phyloP scores from a whole-genome alignment of 2,329 filamentous ascomycete genomes.

The Cercospora sp. region DNA sequence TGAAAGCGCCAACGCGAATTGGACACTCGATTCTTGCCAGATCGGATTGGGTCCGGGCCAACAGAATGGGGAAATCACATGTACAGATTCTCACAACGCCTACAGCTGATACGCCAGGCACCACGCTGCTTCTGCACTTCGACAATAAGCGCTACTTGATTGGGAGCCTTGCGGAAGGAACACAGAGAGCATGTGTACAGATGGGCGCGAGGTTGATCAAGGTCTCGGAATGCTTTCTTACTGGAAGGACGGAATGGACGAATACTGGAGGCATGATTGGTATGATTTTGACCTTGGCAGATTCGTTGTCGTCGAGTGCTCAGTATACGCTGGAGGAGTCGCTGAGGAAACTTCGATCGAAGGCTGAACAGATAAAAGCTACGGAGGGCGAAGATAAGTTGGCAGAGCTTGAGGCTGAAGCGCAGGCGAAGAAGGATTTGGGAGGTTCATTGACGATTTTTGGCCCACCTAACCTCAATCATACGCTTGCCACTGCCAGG shows the following conservation, averaged over 20 bases:
- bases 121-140: constrained; percentile 74
- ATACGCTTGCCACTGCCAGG: constrained; percentile 78
- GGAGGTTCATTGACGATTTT: constrained; percentile 63
- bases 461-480: constrained; percentile 75
- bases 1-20: constrained; percentile 14
- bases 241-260: constrained; percentile 73
- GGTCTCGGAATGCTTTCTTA: constrained; percentile 77
- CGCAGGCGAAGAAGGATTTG: constrained; percentile 36
- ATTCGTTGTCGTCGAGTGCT: constrained; percentile 54
- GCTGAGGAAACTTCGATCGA: constrained; percentile 39
- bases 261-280: constrained; percentile 81
- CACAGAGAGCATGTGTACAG: constrained; percentile 73
- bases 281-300: constrained; percentile 79
- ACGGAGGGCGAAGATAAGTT: constrained; percentile 29
- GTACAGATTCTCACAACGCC: constrained; percentile 78
- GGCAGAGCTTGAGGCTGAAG: constrained; percentile 34
- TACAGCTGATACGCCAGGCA: constrained; percentile 83
- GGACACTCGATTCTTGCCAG: neutral
- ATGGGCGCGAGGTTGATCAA: constrained; percentile 65
- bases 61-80: constrained; percentile 64
- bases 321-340: constrained; percentile 46
- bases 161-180: constrained; percentile 78
- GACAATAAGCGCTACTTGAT: constrained; percentile 82
- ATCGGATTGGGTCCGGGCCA: neutral
- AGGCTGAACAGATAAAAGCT: constrained; percentile 38